Conservation (phyloP, 2,329 filamentous ascomycete genomes). For the Volutella citrinella region DNA sequence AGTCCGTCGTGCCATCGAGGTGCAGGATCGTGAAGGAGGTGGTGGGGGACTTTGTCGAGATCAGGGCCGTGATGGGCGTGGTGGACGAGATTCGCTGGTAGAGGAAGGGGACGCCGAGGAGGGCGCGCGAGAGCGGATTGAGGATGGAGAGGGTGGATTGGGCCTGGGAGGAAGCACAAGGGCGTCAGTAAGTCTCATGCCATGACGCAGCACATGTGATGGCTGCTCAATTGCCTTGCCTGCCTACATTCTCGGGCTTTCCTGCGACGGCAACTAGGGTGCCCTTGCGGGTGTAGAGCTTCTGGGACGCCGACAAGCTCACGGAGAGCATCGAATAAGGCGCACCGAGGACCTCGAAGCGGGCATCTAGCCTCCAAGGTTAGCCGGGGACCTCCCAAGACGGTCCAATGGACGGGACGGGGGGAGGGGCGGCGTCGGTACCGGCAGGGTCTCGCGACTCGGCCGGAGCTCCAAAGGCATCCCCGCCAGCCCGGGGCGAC, state of each 20-base stretch:
- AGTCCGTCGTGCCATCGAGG: conserved; percentile 91
- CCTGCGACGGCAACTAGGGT: conserved; percentile 88
- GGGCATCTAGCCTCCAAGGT: conserved; percentile 89
- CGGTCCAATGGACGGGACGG: no score
- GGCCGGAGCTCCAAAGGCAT: conserved; percentile 53
- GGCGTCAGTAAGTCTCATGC: no score
- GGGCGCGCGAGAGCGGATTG: conserved; percentile 75
- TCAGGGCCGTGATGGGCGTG: conserved; percentile 80
- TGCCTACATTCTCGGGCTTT: conserved; percentile 77
- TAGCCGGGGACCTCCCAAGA: no score
- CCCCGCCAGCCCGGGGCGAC: conserved; percentile 45
- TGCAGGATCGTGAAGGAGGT: conserved; percentile 86
- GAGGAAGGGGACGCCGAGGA: conserved; percentile 86
- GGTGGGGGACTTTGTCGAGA: conserved; percentile 81
- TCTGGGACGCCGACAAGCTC: conserved; percentile 87
- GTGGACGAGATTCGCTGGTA: conserved; percentile 90
- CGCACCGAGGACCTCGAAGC: conserved; percentile 88
- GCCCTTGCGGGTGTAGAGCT: conserved; percentile 86
- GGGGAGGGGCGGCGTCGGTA: no score
- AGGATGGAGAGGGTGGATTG: conserved; percentile 87
- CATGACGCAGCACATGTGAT: no score
- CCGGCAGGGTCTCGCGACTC: conserved; percentile 50
- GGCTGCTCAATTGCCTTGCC: no score
- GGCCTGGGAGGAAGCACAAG: no score
- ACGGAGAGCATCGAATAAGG: conserved; percentile 94